phyloP scores from a whole-genome alignment of 2,329 filamentous ascomycete species.

The Hysterium pulicare region DNA sequence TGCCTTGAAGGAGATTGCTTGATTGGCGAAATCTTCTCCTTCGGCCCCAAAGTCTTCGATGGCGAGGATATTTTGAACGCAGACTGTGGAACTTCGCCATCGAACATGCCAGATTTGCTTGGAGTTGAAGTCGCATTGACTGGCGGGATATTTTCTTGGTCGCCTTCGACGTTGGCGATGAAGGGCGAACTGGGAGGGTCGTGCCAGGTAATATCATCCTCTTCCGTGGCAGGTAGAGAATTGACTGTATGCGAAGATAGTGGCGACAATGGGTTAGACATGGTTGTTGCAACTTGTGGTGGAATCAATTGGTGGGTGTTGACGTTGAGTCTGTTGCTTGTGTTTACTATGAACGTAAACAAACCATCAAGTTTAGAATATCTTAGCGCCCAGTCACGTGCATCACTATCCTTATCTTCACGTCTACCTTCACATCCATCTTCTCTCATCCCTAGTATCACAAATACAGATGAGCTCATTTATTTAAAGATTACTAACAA shows the following conservation, averaged over 20 bases:
- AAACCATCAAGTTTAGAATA: neutral
- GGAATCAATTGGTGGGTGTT: neutral
- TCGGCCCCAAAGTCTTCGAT: slow-evolving; percentile 23
- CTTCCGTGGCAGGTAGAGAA: slow-evolving; percentile 17
- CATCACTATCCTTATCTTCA: neutral
- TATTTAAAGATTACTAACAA: no score
- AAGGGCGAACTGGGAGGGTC: slow-evolving; percentile 49
- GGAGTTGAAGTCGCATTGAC: slow-evolving; percentile 18
- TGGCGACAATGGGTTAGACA: neutral
- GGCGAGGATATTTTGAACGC: slow-evolving; percentile 30
- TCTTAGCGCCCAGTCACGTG: neutral
- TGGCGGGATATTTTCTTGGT: slow-evolving; percentile 37
- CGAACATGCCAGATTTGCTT: slow-evolving; percentile 16
- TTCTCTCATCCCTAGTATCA: neutral
- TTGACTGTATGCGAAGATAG: slow-evolving; percentile 1
- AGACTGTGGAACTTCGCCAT: slow-evolving; percentile 27
- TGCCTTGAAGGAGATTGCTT: slow-evolving; percentile 30
- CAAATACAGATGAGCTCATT: no score
- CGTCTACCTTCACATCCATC: neutral
- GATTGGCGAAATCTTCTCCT: slow-evolving; percentile 26
- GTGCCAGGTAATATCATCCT: slow-evolving; percentile 37
- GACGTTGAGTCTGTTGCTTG: neutral
- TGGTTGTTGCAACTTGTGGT: no score
- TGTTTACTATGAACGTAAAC: neutral
- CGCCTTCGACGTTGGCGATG: slow-evolving; percentile 42